These are phyloP conservation scores for Eremochloa ophiuroides DNA, from an alignment of 176 grass and related monocot species.

Conservation along the genomic window DNA sequence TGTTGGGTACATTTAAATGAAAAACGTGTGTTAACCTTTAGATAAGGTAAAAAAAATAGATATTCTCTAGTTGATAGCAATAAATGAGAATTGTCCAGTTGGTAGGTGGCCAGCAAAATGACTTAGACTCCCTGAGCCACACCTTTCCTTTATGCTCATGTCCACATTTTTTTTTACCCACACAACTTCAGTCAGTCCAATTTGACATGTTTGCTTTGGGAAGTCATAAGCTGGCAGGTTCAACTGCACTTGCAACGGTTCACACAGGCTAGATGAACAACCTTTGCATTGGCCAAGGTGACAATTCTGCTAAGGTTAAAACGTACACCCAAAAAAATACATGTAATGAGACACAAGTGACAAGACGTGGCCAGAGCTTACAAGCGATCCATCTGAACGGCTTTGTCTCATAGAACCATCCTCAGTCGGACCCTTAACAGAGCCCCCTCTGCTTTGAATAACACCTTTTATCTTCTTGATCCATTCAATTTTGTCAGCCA, in stretches of 20 bases:
- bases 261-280: neutral
- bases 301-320: neutral
- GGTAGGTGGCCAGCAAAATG: neutral
- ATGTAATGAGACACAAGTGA: conserved; percentile 3
- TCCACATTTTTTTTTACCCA: neutral
- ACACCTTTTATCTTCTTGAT: conserved; percentile 79
- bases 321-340: neutral
- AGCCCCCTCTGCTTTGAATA: conserved; percentile 67
- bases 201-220: neutral
- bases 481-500: conserved; percentile 90
- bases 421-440: conserved; percentile 64
- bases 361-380: conserved; percentile 37
- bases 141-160: neutral
- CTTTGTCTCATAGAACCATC: conserved; percentile 81
- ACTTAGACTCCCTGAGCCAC: neutral
- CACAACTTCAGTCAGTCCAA: neutral
- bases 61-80: neutral
- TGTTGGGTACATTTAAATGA: conserved; percentile 21
- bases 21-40: neutral
- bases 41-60: neutral
- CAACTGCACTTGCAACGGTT: neutral
- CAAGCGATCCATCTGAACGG: conserved; percentile 95
- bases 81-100: neutral
- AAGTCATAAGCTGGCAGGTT: neutral
- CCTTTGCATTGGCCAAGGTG: neutral